A percentile compares a stretch with the other conserved stretches of the same genome.
Conservation (phyloP, 2,329 filamentous ascomycete genomes). For the Ciborinia camelliae region DNA sequence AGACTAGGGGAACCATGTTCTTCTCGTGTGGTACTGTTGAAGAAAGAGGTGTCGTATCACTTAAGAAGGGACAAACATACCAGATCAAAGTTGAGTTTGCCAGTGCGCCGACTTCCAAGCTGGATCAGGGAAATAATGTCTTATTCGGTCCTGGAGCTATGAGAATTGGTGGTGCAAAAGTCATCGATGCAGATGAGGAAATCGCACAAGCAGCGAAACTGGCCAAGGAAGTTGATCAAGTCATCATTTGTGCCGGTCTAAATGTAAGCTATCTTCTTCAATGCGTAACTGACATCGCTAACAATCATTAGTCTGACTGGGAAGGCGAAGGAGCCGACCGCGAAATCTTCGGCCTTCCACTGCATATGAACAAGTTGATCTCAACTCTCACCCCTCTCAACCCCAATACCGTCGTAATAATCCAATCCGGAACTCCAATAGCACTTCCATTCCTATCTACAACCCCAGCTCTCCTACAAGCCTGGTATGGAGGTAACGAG, state of each 20-base stretch:
- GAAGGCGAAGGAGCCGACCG: slow-evolving; percentile 38
- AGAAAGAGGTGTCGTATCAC: slow-evolving; percentile 29
- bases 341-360: slow-evolving; percentile 30
- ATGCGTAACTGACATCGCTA: slow-evolving; percentile 51
- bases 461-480: slow-evolving; percentile 60
- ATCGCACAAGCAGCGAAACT: slow-evolving; percentile 63
- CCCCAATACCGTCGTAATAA: slow-evolving; percentile 66
- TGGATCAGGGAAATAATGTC: slow-evolving; percentile 47
- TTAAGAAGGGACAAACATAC: slow-evolving; percentile 37
- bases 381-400: slow-evolving; percentile 52
- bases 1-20: slow-evolving; percentile 40
- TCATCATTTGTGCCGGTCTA: slow-evolving; percentile 71
- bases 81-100: slow-evolving; percentile 45
- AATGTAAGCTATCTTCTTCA: slow-evolving; percentile 45
- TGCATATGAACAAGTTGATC: slow-evolving; percentile 41
- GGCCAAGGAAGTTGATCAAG: slow-evolving; percentile 67
- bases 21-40: slow-evolving; percentile 40
- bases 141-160: slow-evolving; percentile 59
- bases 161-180: slow-evolving; percentile 57
- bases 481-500: slow-evolving; percentile 87
- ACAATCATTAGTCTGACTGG: slow-evolving; percentile 46
- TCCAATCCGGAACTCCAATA: slow-evolving; percentile 74
- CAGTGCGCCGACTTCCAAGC: slow-evolving; percentile 55
- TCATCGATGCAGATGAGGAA: slow-evolving; percentile 54
- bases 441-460: slow-evolving; percentile 65